Evolutionary conservation across 371 early-diverging fungal genomes (phyloP), one percentile per base, ranked within the genome.

Genomic region (Mortierella polycephala): DNA sequence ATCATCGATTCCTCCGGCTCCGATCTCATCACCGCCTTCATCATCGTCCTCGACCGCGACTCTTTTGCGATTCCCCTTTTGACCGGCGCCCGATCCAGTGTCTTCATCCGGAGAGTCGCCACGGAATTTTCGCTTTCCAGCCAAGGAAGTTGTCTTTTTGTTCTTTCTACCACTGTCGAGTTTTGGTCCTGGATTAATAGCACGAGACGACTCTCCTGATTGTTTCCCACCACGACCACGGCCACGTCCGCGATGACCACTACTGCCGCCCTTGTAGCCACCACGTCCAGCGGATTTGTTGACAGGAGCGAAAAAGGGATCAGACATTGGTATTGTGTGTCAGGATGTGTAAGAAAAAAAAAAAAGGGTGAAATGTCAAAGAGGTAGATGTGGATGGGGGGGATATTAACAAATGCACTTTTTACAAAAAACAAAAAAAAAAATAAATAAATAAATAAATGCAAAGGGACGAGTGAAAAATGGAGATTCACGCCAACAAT

Each of bases 11-110:
- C 75, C 83, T 41, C 86, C 81, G 30, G 88, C 82, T 7, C 81
- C 82, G 49, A 86, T 86, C 39, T 85, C 89, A 21, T 86, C 85
- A 8, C 86, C 88, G 12, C 82, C 85, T 20, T 83, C 83, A 54
- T 74, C 81, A 42, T 85, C 85, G 30, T 83, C 81, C 54, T 83
- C 84, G 46, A 76, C 84, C n/a, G n/a, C n/a, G 41, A 62, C 59
- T n/a, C 51, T 63, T 30, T 57, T 69, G 21, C 60, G 62, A 44
- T 51, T 23, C 5, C 50, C 57, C n/a, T 6, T 44, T 41, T 55
- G 56, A 50, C 68, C 58, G 42, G 41, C 65, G 39, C 55, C 46
- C 1, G 53, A 44, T 40, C 53, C 50, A 40, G 44, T n/a, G 20
- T 69, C 75, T 2, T 69, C 75, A 18, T 69, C 79, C 46, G 64